phyloP scores from a whole-genome alignment of 495 filamentous ascomycete genomes.

The Lasiosphaeria hispida region DNA sequence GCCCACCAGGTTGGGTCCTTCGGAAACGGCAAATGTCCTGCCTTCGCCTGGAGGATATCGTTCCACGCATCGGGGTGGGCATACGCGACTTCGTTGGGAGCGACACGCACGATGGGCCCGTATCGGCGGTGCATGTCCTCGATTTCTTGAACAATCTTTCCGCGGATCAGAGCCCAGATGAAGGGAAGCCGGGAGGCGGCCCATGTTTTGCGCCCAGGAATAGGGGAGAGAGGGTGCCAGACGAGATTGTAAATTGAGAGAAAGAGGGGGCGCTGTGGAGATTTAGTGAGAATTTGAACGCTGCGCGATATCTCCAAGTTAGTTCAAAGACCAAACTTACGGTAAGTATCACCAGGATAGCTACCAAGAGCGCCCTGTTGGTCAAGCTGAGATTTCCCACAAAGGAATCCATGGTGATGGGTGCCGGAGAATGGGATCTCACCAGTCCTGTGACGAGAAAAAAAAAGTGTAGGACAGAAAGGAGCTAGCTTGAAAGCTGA shows the following conservation, averaged over 20 bases:
- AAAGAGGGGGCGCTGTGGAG: not conserved
- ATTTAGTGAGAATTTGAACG: too few relatives aligned
- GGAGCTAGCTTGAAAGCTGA: too few relatives aligned
- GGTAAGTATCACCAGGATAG: too few relatives aligned
- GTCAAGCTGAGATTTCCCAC: too few relatives aligned
- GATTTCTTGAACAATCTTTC: slow-evolving; percentile 37
- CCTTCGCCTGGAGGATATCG: slow-evolving; percentile 35
- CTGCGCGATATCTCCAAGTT: too few relatives aligned
- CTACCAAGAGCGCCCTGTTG: too few relatives aligned
- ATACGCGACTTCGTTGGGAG: slow-evolving; percentile 49
- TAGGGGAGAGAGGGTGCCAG: slow-evolving; percentile 45
- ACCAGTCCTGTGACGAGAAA: too few relatives aligned
- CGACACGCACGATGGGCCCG: slow-evolving; percentile 48
- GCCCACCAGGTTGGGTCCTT: slow-evolving; percentile 15
- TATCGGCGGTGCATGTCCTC: slow-evolving; percentile 44
- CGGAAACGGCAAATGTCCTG: not conserved
- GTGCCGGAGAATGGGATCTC: too few relatives aligned
- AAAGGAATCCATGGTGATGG: too few relatives aligned
- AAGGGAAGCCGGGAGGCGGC: slow-evolving; percentile 34
- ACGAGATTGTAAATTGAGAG: slow-evolving; percentile 41
- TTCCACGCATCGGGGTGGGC: slow-evolving; percentile 48
- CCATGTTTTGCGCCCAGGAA: slow-evolving; percentile 44
- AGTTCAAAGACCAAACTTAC: too few relatives aligned
- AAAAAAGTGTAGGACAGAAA: too few relatives aligned
- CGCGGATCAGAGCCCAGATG: slow-evolving; percentile 26